A percentile compares a stretch with the other conserved stretches of the same genome.
These are phyloP conservation scores for Alternaria sp. DNA, from an alignment of 2,329 filamentous ascomycete genomes.

Conservation along the genomic window DNA sequence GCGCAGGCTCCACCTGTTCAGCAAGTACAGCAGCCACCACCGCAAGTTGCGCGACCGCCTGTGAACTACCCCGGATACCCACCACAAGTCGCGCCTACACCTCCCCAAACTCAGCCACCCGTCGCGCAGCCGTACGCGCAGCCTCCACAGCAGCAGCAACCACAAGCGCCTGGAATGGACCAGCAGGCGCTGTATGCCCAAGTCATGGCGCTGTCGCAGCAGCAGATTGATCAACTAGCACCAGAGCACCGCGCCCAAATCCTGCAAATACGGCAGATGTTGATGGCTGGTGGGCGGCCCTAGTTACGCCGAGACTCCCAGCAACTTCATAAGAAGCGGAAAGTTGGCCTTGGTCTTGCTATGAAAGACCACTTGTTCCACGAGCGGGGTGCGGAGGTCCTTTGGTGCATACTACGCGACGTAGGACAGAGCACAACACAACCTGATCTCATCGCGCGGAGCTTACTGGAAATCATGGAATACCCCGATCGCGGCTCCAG, in stretches of 20 bases:
- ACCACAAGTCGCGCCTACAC: constrained; percentile 59
- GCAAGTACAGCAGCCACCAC: constrained; percentile 48
- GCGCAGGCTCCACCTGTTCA: constrained; percentile 48
- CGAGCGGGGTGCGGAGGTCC: not conserved
- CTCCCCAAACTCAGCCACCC: constrained; percentile 54
- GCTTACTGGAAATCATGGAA: not conserved
- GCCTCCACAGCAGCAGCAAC: constrained; percentile 43
- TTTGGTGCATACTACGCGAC: not conserved
- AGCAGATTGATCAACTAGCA: constrained; percentile 79
- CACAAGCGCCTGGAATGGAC: constrained; percentile 36
- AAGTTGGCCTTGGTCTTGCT: not conserved
- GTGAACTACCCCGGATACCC: constrained; percentile 45
- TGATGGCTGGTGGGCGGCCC: constrained; percentile 49
- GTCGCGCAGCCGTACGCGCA: constrained; percentile 52
- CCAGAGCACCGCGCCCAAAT: constrained; percentile 80
- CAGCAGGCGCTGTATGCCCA: constrained; percentile 79
- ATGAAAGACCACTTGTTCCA: not conserved
- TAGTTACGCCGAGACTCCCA: not conserved
- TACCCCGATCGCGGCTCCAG: not conserved
- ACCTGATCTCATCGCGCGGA: not conserved
- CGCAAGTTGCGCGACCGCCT: constrained; percentile 39
- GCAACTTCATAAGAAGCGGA: not conserved
- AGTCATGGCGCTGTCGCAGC: constrained; percentile 79
- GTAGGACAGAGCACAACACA: constrained; percentile 2
- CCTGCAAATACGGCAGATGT: constrained; percentile 73